Evolutionary conservation across 768 basidiomycete genomes (phyloP).

Genomic region (Russula foetens): DNA sequence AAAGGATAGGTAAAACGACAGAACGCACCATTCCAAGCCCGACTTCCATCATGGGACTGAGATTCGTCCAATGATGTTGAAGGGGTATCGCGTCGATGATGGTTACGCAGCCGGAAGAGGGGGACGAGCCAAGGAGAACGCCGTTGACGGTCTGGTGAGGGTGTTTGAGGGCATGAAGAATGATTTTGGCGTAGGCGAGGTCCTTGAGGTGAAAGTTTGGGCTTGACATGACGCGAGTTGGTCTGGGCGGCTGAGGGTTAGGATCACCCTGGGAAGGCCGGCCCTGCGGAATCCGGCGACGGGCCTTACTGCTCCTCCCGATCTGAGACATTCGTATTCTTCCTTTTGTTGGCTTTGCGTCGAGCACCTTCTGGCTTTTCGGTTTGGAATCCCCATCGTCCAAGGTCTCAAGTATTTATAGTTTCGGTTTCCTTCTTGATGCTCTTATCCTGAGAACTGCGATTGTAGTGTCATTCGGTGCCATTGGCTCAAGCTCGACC

Average conservation of each 20-base stretch:
- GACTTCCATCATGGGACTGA: slow-evolving; percentile 83
- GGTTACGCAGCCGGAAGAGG: slow-evolving; percentile 29
- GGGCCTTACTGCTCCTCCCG: too few relatives aligned
- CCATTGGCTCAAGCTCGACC: background rate
- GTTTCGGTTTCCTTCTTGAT: background rate
- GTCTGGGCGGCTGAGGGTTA: background rate
- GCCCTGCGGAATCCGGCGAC: background rate
- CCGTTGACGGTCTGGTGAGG: slow-evolving; percentile 72
- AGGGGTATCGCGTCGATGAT: slow-evolving; percentile 67
- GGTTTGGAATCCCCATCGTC: background rate
- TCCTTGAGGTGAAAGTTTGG: slow-evolving; percentile 43
- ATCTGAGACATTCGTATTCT: background rate
- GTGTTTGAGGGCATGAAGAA: slow-evolving; percentile 74
- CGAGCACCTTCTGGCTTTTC: background rate
- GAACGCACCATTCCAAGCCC: slow-evolving; percentile 63
- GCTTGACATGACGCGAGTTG: background rate
- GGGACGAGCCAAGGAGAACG: slow-evolving; percentile 55
- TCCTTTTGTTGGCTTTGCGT: background rate
- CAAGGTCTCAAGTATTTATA: background rate
- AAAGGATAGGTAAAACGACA: background rate
- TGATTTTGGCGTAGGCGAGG: slow-evolving; percentile 63
- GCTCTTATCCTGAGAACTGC: background rate
- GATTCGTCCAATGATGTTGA: slow-evolving; percentile 77
- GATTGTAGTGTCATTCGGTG: background rate
- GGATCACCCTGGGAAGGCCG: background rate